These are phyloP conservation scores for Cytospora leucostoma DNA, from an alignment of 2,329 filamentous ascomycete genomes.

Conservation along the genomic window DNA sequence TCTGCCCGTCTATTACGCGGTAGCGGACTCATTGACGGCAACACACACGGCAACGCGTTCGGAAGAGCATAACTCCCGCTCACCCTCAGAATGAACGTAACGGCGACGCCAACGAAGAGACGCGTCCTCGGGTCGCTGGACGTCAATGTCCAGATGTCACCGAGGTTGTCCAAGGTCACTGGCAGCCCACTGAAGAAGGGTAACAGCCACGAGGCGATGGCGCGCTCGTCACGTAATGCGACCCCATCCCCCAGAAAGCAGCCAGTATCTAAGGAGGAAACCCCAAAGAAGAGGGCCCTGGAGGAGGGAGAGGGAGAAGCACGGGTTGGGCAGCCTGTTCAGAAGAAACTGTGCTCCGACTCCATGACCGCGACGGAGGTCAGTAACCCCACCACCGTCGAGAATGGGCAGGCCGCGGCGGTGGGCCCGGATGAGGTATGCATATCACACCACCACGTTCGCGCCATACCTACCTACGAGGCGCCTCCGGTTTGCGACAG, in stretches of 20 bases:
- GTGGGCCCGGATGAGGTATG: conserved; percentile 19
- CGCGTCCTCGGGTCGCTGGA: conserved; percentile 51
- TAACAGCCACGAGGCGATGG: conserved; percentile 3
- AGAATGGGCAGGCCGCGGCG: neutral
- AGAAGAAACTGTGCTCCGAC: conserved; percentile 33
- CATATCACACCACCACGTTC: neutral
- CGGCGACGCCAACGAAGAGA: conserved; percentile 46
- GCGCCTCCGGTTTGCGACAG: neutral
- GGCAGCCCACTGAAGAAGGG: conserved; percentile 24
- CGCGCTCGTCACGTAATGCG: conserved; percentile 18
- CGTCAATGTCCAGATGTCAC: conserved; percentile 41
- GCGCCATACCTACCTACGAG: neutral
- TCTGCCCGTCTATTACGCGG: neutral
- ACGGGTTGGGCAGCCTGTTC: conserved; percentile 8
- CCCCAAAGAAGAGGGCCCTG: conserved; percentile 25
- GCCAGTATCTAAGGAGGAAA: conserved; percentile 5
- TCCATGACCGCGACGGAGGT: conserved; percentile 1
- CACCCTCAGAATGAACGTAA: conserved; percentile 23
- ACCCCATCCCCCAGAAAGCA: conserved; percentile 21
- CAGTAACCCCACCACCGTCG: neutral
- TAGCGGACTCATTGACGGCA: conserved; percentile 7
- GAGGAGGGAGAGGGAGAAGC: conserved; percentile 1
- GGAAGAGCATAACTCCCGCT: neutral
- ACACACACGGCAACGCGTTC: conserved; percentile 15
- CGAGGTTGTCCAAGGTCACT: conserved; percentile 14